Percentiles rank a stretch among this genome's conserved stretches.
These are phyloP conservation scores for Boletellus ananas DNA, from an alignment of 768 basidiomycete species.

Conservation along the genomic window DNA sequence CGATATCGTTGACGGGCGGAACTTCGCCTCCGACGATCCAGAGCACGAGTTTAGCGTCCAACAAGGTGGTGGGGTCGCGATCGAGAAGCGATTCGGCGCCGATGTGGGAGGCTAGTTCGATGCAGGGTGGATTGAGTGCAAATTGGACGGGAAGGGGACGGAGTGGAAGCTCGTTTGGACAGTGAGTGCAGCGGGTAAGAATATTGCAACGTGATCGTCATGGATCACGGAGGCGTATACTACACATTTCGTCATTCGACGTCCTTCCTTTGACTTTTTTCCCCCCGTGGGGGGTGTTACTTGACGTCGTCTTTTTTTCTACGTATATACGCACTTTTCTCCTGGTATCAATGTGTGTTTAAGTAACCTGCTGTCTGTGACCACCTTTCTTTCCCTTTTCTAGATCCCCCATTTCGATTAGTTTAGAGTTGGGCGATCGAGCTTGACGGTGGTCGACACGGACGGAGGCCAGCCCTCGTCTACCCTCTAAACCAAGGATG, in stretches of 20 bases:
- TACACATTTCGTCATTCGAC: constrained; percentile 20
- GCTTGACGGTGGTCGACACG: too few species aligned
- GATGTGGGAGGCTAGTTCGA: constrained; percentile 19
- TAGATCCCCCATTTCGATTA: too few species aligned
- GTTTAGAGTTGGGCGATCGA: too few species aligned
- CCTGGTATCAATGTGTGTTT: too few species aligned
- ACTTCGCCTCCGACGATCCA: constrained; percentile 11
- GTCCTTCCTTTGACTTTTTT: constrained; percentile 13
- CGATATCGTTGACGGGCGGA: constrained; percentile 18
- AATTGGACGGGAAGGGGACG: constrained; percentile 28
- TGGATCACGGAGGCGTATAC: not conserved
- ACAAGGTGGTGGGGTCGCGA: constrained; percentile 19
- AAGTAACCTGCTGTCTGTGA: too few species aligned
- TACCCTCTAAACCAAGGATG: too few species aligned
- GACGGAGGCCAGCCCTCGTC: too few species aligned
- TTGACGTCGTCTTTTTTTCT: not conserved
- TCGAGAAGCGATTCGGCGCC: constrained; percentile 25
- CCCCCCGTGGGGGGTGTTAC: too few species aligned
- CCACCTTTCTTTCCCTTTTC: too few species aligned
- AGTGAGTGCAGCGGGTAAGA: constrained; percentile 10
- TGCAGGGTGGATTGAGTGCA: constrained; percentile 24
- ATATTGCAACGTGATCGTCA: not conserved
- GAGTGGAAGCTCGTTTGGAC: constrained; percentile 26
- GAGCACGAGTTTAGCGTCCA: constrained; percentile 11
- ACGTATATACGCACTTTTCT: too few species aligned